phyloP scores from a whole-genome alignment of 352 stramenopile species.

The Globisporangium abappressorium region DNA sequence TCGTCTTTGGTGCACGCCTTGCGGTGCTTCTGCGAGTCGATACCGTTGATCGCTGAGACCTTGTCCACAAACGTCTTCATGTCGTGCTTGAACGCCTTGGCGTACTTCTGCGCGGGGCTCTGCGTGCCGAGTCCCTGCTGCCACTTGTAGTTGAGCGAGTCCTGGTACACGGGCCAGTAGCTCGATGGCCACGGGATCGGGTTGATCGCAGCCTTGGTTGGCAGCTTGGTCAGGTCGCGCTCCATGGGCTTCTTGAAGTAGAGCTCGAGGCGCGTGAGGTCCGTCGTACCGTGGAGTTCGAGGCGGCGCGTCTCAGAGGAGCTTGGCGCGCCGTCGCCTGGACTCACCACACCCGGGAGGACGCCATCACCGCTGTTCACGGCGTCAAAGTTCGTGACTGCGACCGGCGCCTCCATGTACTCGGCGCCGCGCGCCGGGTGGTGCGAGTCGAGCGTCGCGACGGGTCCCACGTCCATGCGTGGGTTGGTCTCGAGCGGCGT shows the following conservation, averaged over 20 bases:
- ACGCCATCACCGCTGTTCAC: slow-evolving; percentile 14
- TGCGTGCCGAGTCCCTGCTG: slow-evolving; percentile 22
- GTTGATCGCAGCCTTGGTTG: slow-evolving; percentile 36
- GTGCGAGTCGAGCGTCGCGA: slow-evolving; percentile 29
- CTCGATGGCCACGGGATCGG: slow-evolving; percentile 61
- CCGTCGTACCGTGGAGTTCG: slow-evolving; percentile 35
- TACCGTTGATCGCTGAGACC: slow-evolving; percentile 43
- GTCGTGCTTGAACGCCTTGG: slow-evolving; percentile 44
- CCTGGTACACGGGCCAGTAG: slow-evolving; percentile 64
- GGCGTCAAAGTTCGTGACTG: slow-evolving; percentile 27
- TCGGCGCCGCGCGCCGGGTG: slow-evolving; percentile 31
- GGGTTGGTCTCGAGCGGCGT: slow-evolving; percentile 26
- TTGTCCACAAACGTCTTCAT: slow-evolving; percentile 33
- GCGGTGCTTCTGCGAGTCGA: slow-evolving; percentile 38
- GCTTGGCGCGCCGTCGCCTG: not conserved
- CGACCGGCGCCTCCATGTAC: not conserved
- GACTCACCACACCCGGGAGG: slow-evolving; percentile 12
- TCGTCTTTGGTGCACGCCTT: slow-evolving; percentile 24
- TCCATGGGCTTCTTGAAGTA: slow-evolving; percentile 46
- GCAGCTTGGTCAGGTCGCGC: slow-evolving; percentile 49
- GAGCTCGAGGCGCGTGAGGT: slow-evolving; percentile 48
- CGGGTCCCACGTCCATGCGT: slow-evolving; percentile 20
- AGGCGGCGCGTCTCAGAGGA: slow-evolving; percentile 21
- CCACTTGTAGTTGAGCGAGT: slow-evolving; percentile 68
- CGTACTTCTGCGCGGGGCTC: slow-evolving; percentile 55